A percentile compares a stretch with the other conserved stretches of the same genome.
Conservation (phyloP, 2,329 filamentous ascomycete species). For the Colletotrichum lindemuthianum region DNA sequence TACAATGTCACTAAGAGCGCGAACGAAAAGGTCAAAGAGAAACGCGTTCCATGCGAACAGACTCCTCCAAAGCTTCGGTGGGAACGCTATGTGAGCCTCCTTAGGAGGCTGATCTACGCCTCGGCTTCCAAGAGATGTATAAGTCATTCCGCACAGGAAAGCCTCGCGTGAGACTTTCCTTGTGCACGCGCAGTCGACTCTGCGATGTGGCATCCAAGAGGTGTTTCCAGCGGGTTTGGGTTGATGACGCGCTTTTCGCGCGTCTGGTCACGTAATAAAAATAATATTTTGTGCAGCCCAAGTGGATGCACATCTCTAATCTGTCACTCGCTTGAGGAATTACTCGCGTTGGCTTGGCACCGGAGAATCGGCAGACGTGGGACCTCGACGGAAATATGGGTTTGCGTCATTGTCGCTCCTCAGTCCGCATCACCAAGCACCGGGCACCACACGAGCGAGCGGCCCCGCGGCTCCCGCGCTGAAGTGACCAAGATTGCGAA, state of each 20-base stretch:
- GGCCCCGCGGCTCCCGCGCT: too few species aligned
- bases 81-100: slow-evolving; percentile 1
- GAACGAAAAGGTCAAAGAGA: too few species aligned
- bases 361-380: slow-evolving; percentile 7
- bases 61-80: neutral
- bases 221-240: too few species aligned
- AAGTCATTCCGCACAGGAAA: too few species aligned
- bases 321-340: slow-evolving; percentile 34
- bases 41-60: neutral
- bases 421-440: too few species aligned
- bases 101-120: neutral
- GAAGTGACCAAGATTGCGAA: too few species aligned
- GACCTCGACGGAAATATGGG: neutral
- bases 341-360: slow-evolving; percentile 20
- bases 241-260: slow-evolving; percentile 6
- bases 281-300: slow-evolving; percentile 28
- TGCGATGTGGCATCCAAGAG: too few species aligned
- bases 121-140: too few species aligned
- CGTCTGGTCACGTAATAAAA: slow-evolving; percentile 12
- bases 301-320: slow-evolving; percentile 21
- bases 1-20: too few species aligned
- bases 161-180: too few species aligned
- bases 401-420: slow-evolving; percentile 20
- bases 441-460: too few species aligned
- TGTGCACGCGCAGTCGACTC: too few species aligned